phyloP scores from a whole-genome alignment of 2,329 filamentous ascomycete genomes.

The Trichoderma afroharzianum region DNA sequence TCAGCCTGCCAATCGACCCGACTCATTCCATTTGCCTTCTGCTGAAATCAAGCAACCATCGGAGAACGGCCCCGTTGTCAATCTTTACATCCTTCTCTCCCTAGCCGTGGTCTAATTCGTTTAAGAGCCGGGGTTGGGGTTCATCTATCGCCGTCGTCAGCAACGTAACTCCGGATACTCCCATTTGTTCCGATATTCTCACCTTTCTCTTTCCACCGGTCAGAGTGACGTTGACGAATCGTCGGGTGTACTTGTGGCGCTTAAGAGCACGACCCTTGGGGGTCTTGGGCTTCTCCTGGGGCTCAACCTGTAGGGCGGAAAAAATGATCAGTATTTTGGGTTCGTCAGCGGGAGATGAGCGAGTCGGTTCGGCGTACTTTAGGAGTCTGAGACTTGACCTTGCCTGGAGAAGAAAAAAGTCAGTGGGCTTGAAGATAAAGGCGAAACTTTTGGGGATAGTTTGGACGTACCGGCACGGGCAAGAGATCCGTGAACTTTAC shows the following conservation, averaged over 20 bases:
- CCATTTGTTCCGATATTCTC: constrained; percentile 29
- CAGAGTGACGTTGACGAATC: constrained; percentile 97
- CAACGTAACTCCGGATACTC: neutral
- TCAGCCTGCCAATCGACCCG: constrained; percentile 36
- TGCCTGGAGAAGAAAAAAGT: constrained; percentile 67
- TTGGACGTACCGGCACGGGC: constrained; percentile 65
- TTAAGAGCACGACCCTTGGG: constrained; percentile 98
- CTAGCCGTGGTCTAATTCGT: constrained; percentile 23
- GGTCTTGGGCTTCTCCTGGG: constrained; percentile 92
- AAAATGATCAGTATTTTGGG: constrained; percentile 30
- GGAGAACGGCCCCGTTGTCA: constrained; percentile 32
- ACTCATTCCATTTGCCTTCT: constrained; percentile 35
- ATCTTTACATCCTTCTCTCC: constrained; percentile 29
- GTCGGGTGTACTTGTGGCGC: constrained; percentile 92
- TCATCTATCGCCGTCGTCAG: constrained; percentile 57
- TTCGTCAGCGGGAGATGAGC: constrained; percentile 22
- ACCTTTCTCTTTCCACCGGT: constrained; percentile 99
- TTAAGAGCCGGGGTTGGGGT: constrained; percentile 78
- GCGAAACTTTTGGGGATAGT: constrained; percentile 11
- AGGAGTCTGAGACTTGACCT: constrained; percentile 95
- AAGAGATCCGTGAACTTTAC: constrained; percentile 92
- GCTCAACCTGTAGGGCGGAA: constrained; percentile 61
- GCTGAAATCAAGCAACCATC: constrained; percentile 30
- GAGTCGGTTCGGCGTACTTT: constrained; percentile 59
- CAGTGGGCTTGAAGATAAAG: constrained; percentile 3